phyloP scores from a whole-genome alignment of 768 basidiomycete species.

The Lactifluus piperatus region DNA sequence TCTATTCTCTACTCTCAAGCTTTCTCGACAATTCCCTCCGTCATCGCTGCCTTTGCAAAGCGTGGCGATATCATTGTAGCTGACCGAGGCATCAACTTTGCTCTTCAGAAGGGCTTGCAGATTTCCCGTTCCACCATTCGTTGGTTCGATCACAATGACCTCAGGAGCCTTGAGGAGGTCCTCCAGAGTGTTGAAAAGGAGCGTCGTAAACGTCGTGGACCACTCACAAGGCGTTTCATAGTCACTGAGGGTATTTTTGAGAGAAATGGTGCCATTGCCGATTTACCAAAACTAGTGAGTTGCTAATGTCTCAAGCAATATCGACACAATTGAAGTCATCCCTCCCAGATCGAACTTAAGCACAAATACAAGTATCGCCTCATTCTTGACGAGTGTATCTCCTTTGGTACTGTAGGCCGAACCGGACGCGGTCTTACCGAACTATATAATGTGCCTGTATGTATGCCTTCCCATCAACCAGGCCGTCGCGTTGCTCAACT shows the following conservation, averaged over 20 bases:
- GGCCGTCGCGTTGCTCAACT: neutral
- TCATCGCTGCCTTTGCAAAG: constrained; percentile 96
- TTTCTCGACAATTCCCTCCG: constrained; percentile 85
- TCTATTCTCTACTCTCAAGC: constrained; percentile 92
- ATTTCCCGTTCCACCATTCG: constrained; percentile 86
- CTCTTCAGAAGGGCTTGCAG: constrained; percentile 92
- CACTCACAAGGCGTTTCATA: constrained; percentile 87
- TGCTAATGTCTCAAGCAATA: neutral
- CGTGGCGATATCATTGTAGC: constrained; percentile 97
- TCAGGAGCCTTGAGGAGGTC: constrained; percentile 84
- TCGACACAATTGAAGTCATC: neutral
- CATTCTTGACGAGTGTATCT: constrained; percentile 88
- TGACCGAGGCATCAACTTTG: constrained; percentile 92
- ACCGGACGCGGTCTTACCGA: constrained; percentile 95
- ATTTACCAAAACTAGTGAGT: constrained; percentile 85
- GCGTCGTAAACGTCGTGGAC: constrained; percentile 68
- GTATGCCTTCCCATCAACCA: constrained; percentile 22
- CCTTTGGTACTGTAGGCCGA: constrained; percentile 86
- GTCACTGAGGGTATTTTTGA: constrained; percentile 97
- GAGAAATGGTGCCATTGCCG: constrained; percentile 85
- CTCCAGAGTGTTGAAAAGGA: constrained; percentile 82
- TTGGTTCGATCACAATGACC: constrained; percentile 96
- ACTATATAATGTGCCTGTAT: constrained; percentile 84
- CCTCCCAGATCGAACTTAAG: constrained; percentile 79
- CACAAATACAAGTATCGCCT: constrained; percentile 92